Base-by-base conservation (phyloP, 2,329 filamentous ascomycete genomes). In the Aspergillus chevalieri region DNA sequence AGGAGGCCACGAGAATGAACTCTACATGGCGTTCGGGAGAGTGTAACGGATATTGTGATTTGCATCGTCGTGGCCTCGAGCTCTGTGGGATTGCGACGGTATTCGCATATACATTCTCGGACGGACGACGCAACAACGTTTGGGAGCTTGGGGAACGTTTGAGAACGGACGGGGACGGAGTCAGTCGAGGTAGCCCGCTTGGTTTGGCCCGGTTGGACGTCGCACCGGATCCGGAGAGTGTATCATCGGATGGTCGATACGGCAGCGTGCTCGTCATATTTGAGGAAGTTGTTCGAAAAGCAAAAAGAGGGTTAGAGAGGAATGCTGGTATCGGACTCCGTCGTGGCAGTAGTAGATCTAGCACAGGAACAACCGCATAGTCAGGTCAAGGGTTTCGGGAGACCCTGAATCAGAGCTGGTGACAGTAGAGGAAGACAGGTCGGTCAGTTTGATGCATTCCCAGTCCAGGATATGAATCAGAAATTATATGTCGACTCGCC, bases 1-100 rank as follows among this genome's bases (percentile, higher is more conserved):
- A 98, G 2, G 90, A 95, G 3, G 93, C 93, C 48, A 98, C 93
- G 47, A 98, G 78, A 47, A 98, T 97, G 66, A 97, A 98, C 68
- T 98, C 93, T 72, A 98, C 93, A 85, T 98, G 93, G 63, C 93
- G 94, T 67, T 97, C 86, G 5, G 77, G 75, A 9, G 83, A 80
- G 49, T 85, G 78, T n/a, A 83, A 78, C 14, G 87, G 87, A 63
- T 90, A 91, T 62, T 90, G 87, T 17, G 87, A 87, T 49, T 82
- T 84, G 64, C 85, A 70, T 63, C 78, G 82, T 59, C 79, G 78
- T 15, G 73, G 69, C 4, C 78, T 65, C 22, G 50, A 76, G 48
- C 76, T 74, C 33, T 41, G 17, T 6, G 38, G 19, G 17, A 41
- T 41, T 41, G 38, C 38, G 38, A 41, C 17, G 5, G 10, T 15